Evolutionary conservation across 208 protist species (phyloP), one percentile per base, ranked within the genome.

Genomic region (Wallacemonas collosoma): DNA sequence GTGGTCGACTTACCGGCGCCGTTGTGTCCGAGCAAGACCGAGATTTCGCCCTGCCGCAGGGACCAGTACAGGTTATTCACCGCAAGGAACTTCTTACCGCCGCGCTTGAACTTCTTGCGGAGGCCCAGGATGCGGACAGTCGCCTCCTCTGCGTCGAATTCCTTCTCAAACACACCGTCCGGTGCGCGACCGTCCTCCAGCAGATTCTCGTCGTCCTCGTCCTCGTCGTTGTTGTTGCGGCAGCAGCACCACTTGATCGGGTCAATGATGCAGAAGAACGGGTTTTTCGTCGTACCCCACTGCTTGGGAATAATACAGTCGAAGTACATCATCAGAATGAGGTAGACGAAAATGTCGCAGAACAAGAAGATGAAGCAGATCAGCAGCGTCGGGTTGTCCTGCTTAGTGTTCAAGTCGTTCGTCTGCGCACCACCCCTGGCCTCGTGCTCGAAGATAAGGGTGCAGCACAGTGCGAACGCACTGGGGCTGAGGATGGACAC

Each of bases 1-100:
- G 73, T 72, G 2, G 92, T 96, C 35, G 92, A 86, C 75, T 88
- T 91, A 36, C 86, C 87, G 3, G 88, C 85, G 56, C 87, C 87
- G 67, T 93, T 93, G 76, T 86, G 82, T 8, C 87, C 87, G 0
- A 92, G 79, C 6, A 94, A 62, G 14, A 87, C 85, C 14, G 86
- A 92, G 63, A 87, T 86, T 56, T 89, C 85, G 4, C 83, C 87
- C 48, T 88, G 73, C 11, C 75, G 40, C 38, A 94, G 55, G 12
- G 50, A 60, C 77, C 77, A 86, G 73, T 77, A 76, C 9, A 94
- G 67, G 65, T 92, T 68, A 67, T 93, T 81, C 48, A 93, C 82
- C n/a, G 82, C 89, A 17, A 83, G 17, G 66, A 90, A 87, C n/a
- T 39, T 63, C 64, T 83, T 77, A 44, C 68, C 71, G 40, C 66